Evolutionary conservation across 2,329 filamentous ascomycete species (phyloP), one percentile per base, ranked within the genome.

Genomic region (Fusarium sp.): DNA sequence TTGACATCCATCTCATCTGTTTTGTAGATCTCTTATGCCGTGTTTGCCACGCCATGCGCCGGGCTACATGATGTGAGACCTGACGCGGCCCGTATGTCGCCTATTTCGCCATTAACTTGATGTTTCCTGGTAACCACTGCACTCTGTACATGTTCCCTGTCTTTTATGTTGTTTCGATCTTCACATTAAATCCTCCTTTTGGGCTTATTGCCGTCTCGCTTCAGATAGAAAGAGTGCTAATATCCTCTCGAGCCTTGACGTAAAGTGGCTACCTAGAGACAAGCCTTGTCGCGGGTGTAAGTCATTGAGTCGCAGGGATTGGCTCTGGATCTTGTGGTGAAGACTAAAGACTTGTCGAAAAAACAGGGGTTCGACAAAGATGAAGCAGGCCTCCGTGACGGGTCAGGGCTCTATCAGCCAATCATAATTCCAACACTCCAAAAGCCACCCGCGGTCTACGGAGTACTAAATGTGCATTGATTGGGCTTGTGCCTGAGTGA

Each of bases 401-500:
- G 56, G 35, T 53, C 50, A 55, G 35, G 46, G 39, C 20, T 23
- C 6, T 22, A 39, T 17, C 10, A 44, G 51, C 71, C 71, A 73
- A 72, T 72, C 57, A 68, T 23, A 17, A 11, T 17, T 23, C 41
- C 15, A 57, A 46, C 4, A 4, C 17, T n/a, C 52, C 48, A 54
- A 70, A 72, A 67, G 70, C 68, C 62, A 65, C 71, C 67, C 65
- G 65, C 61, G 30, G 40, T 35, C 25, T 39, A 23, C 23, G 23
- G 23, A 7, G 23, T 7, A 23, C 23, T 23, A 48, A 20, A 35
- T 30, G 35, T 53, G 43, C 45, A 54, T 55, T 72, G 68, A 73
- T 71, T 71, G 70, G 65, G 40, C 53, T 46, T 23, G 71, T 72
- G 53, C 65, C 65, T 71, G 62, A 55, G 51, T 73, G 71, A 73